These are phyloP conservation scores for Phylloboletellus chloephorus DNA, from an alignment of 1,284 basidiomycete species.

Conservation along the genomic window DNA sequence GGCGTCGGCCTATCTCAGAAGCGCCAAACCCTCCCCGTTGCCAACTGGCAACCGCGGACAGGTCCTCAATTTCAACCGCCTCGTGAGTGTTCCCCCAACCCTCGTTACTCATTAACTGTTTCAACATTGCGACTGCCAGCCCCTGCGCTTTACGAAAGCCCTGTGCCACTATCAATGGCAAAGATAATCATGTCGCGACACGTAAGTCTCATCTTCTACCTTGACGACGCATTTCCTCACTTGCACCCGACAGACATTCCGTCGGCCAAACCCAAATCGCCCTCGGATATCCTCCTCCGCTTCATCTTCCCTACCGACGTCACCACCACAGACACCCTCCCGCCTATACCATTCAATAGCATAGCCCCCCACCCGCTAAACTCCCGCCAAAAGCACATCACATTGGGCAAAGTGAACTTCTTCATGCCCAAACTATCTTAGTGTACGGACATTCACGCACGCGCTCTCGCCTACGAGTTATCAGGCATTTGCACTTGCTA, in stretches of 20 bases:
- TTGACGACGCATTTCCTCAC: slow-evolving; percentile 2
- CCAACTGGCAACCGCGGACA: slow-evolving; percentile 22
- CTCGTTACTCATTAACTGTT: background rate
- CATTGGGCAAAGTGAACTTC: slow-evolving; percentile 7
- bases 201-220: slow-evolving; percentile 16
- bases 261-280: slow-evolving; percentile 30
- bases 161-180: slow-evolving; percentile 32
- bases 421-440: slow-evolving; percentile 24
- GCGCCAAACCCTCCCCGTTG: slow-evolving; percentile 15
- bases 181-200: slow-evolving; percentile 33
- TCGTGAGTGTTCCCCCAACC: slow-evolving; percentile 20
- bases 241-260: slow-evolving; percentile 24
- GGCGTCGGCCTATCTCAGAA: slow-evolving; percentile 9
- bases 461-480: slow-evolving; percentile 14
- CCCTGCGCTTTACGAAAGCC: slow-evolving; percentile 32
- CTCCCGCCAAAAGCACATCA: slow-evolving; percentile 17
- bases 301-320: slow-evolving; percentile 17
- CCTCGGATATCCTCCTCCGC: slow-evolving; percentile 22
- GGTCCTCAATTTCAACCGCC: slow-evolving; percentile 30
- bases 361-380: slow-evolving; percentile 19
- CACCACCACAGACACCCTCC: slow-evolving; percentile 31
- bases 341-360: slow-evolving; percentile 33
- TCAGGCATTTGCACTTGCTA: slow-evolving; percentile 18
- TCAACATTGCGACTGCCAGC: slow-evolving; percentile 14
- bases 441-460: slow-evolving; percentile 25